Evolutionary conservation across 345 rosid genomes (phyloP), one percentile per base, ranked within the genome.

Genomic region (Limnanthes douglasii): DNA sequence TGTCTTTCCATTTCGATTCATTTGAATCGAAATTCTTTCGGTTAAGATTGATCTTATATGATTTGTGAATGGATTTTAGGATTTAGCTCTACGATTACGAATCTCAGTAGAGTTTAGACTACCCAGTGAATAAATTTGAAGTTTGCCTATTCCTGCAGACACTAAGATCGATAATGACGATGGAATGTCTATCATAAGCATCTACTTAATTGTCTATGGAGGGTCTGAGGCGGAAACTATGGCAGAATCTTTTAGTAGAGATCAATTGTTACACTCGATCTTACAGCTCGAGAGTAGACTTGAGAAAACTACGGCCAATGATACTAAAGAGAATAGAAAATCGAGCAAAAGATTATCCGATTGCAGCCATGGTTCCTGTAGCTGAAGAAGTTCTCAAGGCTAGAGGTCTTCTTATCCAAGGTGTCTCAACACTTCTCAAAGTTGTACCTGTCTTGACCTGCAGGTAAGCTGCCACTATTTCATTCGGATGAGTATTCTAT

Each of bases 301-400:
- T 73, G 42, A 68, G 66, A 55, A 72, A 73, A 53, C 48, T 77
- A 37, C 30, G 95, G 56, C 84, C 92, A 3, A 72, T 90, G 92
- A 84, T 90, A 52, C 52, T 54, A n/a, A 55, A 64, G 48, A 65
- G 94, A 59, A 68, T 90, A 4, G 66, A 80, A 50, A 51, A 61
- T n/a, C 62, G 86, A 43, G 77, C 79, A 2, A 66, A 74, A 65
- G 70, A 72, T 7, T 77, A 74, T 36, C 97, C 92, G 3, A 20
- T 83, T 31, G 46, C 20, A 4, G 51, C 39, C 21, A 62, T 68
- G 76, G 58, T 74, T 47, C 92, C 92, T 1, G 65, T 84, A 6
- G 95, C 95, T 4, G 25, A 57, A 33, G 79, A 77, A 32, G 75
- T 84, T 18, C 77, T 84, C 24, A 28, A 36, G 21, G 69, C 77